phyloP scores from a whole-genome alignment of 441 rosid species.

The Mallotus japonicus region DNA sequence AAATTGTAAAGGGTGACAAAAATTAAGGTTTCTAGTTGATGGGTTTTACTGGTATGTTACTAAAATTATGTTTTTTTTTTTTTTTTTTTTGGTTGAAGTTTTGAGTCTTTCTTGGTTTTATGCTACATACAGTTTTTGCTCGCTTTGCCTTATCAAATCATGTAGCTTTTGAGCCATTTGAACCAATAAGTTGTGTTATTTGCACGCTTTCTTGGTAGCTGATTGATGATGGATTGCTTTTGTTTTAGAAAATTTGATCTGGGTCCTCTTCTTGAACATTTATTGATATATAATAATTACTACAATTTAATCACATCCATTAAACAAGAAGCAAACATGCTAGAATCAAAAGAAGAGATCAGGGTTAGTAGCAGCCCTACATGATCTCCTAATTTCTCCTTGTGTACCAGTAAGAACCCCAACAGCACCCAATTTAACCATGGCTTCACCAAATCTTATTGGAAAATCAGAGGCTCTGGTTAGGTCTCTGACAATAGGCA shows the following conservation, averaged over 20 bases:
- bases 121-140: background rate
- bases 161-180: background rate
- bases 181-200: too few relatives aligned
- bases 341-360: too few relatives aligned
- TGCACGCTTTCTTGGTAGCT: background rate
- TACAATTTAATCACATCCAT: background rate
- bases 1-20: constrained; percentile 18
- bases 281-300: background rate
- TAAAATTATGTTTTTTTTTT: background rate
- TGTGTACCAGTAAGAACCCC: constrained; percentile 38
- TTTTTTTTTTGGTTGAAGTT: background rate
- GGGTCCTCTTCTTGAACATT: background rate
- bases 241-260: too few relatives aligned
- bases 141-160: too few relatives aligned
- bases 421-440: constrained; percentile 52
- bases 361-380: constrained; percentile 31
- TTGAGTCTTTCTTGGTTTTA: background rate
- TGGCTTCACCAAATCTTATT: constrained; percentile 38
- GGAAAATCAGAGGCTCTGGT: constrained; percentile 36
- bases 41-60: background rate
- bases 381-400: constrained; percentile 53
- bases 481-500: constrained; percentile 25
- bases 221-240: too few relatives aligned
- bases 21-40: constrained; percentile 21
- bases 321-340: background rate